Percentiles rank a stretch among this genome's conserved stretches.
These are phyloP conservation scores for Pythium aristosporum DNA, from an alignment of 352 stramenopile genomes.

Conservation along the genomic window DNA sequence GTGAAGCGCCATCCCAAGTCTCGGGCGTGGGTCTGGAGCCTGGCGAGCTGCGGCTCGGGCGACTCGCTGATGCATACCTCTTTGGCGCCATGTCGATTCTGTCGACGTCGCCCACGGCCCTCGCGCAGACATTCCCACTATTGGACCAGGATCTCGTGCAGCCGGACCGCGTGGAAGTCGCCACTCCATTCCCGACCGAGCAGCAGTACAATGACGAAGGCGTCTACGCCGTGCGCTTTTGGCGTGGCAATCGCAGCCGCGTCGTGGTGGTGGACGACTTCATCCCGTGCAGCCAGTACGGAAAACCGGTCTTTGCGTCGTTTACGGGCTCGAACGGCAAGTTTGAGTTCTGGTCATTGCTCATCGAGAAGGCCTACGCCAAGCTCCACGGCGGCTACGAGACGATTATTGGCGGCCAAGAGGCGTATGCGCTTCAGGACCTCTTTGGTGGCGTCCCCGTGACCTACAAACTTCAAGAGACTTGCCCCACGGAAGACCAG, in stretches of 20 bases:
- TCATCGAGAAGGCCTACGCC: conserved; percentile 95
- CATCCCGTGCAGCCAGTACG: conserved; percentile 80
- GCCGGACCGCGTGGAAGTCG: conserved; percentile 61
- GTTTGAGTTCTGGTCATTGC: conserved; percentile 92
- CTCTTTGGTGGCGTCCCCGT: conserved; percentile 69
- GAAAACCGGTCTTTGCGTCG: conserved; percentile 81
- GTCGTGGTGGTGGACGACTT: conserved; percentile 84
- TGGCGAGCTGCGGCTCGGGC: conserved; percentile 59
- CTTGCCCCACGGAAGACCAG: conserved; percentile 48
- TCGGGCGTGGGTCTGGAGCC: conserved; percentile 72
- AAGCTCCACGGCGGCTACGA: conserved; percentile 93
- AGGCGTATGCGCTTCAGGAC: conserved; percentile 74
- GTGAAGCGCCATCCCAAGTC: conserved; percentile 41
- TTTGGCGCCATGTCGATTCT: conserved; percentile 83
- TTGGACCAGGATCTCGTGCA: conserved; percentile 59
- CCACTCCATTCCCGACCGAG: conserved; percentile 50
- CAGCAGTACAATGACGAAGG: conserved; percentile 89
- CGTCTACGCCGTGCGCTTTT: conserved; percentile 86
- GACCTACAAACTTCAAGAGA: conserved; percentile 70
- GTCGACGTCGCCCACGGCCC: conserved; percentile 67
- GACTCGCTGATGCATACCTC: conserved; percentile 75
- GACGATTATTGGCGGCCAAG: conserved; percentile 85
- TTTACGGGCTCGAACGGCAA: conserved; percentile 80
- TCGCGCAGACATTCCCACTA: conserved; percentile 76
- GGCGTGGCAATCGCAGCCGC: conserved; percentile 78